phyloP scores from a whole-genome alignment of 2,329 filamentous ascomycete genomes.

The Talaromyces albobiverticillius region DNA sequence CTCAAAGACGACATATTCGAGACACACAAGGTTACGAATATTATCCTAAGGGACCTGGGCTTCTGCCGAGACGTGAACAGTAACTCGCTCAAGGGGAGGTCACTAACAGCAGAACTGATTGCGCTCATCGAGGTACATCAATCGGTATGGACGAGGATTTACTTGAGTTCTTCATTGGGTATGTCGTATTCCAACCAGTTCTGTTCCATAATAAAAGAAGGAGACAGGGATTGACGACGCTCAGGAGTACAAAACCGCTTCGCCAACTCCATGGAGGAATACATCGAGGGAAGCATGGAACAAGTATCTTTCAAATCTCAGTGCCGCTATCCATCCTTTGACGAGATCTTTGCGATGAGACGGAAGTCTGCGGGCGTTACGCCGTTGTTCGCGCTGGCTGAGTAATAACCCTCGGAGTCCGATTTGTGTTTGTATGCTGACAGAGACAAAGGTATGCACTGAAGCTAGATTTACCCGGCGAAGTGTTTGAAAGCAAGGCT shows the following conservation, averaged over 20 bases:
- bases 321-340: constrained; percentile 15
- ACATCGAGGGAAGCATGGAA: constrained; percentile 18
- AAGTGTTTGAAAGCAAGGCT: constrained; percentile 19
- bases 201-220: too few species aligned
- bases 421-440: neutral
- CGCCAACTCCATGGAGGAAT: constrained; percentile 17
- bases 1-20: constrained; percentile 22
- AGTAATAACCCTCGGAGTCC: constrained; percentile 13
- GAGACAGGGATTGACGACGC: neutral
- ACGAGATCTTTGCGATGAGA: constrained; percentile 19
- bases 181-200: neutral
- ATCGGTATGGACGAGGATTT: constrained; percentile 23
- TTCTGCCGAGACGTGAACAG: neutral
- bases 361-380: constrained; percentile 20
- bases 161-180: constrained; percentile 9
- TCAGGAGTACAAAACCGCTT: constrained; percentile 17
- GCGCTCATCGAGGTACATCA: constrained; percentile 28
- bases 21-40: constrained; percentile 23
- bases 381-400: constrained; percentile 22
- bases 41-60: constrained; percentile 20
- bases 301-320: constrained; percentile 19
- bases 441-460: neutral
- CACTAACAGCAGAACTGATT: constrained; percentile 14
- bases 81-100: too few species aligned
- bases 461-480: constrained; percentile 18